A percentile compares a stretch with the other conserved stretches of the same genome.
Evolutionary conservation across 352 stramenopile genomes (phyloP).

Genomic region (Phytophthora pluvialis): DNA sequence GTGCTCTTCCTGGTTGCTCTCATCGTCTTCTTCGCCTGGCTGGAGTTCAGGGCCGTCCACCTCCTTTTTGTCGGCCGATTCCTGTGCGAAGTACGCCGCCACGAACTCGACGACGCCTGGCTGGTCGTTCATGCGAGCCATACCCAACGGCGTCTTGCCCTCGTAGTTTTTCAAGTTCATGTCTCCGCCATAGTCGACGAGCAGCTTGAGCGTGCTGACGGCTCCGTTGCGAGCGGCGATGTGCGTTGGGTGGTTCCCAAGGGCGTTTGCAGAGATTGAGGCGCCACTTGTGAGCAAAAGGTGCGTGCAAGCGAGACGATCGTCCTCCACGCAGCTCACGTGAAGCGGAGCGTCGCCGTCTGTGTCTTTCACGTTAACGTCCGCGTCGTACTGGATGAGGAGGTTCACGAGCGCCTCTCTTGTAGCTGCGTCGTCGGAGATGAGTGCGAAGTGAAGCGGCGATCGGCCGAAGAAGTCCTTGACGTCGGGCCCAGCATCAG

Average conservation of each 20-base stretch:
- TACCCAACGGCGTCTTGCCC: slow-evolving; percentile 75
- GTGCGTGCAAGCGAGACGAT: slow-evolving; percentile 52
- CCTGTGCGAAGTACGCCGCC: slow-evolving; percentile 61
- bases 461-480: slow-evolving; percentile 74
- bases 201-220: slow-evolving; percentile 68
- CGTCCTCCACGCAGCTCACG: slow-evolving; percentile 58
- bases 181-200: slow-evolving; percentile 80
- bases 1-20: slow-evolving; percentile 18
- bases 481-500: slow-evolving; percentile 57
- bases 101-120: slow-evolving; percentile 67
- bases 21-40: background rate
- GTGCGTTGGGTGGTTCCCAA: slow-evolving; percentile 77
- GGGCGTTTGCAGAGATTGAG: slow-evolving; percentile 55
- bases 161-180: slow-evolving; percentile 90
- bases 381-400: slow-evolving; percentile 69
- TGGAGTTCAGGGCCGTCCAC: slow-evolving; percentile 10
- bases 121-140: slow-evolving; percentile 77
- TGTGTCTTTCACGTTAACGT: slow-evolving; percentile 76
- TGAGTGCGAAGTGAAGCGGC: slow-evolving; percentile 73
- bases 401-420: slow-evolving; percentile 53
- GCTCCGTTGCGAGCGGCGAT: slow-evolving; percentile 69
- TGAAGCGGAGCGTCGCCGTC: slow-evolving; percentile 77
- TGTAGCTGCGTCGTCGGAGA: slow-evolving; percentile 17
- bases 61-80: slow-evolving; percentile 31
- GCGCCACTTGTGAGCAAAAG: slow-evolving; percentile 70